These are phyloP conservation scores for Flaveria bidentis DNA, from an alignment of 129 eudicot genomes.

Conservation along the genomic window DNA sequence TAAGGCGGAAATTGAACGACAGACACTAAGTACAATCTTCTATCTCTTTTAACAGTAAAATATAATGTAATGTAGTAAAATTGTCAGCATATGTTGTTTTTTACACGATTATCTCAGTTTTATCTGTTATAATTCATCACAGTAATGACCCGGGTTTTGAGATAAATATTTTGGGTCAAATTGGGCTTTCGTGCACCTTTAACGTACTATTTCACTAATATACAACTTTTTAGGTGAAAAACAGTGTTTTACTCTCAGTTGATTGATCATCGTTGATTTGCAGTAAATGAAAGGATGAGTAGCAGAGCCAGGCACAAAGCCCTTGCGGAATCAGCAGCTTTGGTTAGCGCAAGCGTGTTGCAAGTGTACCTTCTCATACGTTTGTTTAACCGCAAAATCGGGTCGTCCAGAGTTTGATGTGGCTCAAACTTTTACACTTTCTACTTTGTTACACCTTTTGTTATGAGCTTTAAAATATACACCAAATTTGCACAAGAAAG, in stretches of 20 bases:
- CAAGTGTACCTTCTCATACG: slow-evolving; percentile 84
- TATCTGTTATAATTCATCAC: neutral
- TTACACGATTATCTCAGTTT: neutral
- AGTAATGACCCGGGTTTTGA: neutral
- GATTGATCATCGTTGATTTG: slow-evolving; percentile 20
- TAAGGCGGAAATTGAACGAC: slow-evolving; percentile 88
- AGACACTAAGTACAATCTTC: slow-evolving; percentile 55
- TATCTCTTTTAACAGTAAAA: neutral
- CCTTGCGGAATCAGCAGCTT: slow-evolving; percentile 63
- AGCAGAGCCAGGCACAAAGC: slow-evolving; percentile 85
- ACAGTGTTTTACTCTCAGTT: neutral
- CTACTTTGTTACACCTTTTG: slow-evolving; percentile 14
- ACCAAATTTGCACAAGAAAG: slow-evolving; percentile 26
- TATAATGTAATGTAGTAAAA: neutral
- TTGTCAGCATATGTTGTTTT: neutral
- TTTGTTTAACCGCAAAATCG: slow-evolving; percentile 74
- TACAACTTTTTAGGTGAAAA: neutral
- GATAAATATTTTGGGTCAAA: neutral
- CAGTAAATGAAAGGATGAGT: slow-evolving; percentile 88
- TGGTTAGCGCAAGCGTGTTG: slow-evolving; percentile 67
- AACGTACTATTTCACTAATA: neutral
- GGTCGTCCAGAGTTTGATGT: slow-evolving; percentile 59
- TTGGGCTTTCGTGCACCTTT: neutral
- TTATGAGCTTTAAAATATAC: slow-evolving; percentile 12
- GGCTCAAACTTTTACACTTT: slow-evolving; percentile 9